Evolutionary conservation across 164 flowering plant species (phyloP), one percentile per base, ranked within the genome.

Genomic region (Umbellularia californica): DNA sequence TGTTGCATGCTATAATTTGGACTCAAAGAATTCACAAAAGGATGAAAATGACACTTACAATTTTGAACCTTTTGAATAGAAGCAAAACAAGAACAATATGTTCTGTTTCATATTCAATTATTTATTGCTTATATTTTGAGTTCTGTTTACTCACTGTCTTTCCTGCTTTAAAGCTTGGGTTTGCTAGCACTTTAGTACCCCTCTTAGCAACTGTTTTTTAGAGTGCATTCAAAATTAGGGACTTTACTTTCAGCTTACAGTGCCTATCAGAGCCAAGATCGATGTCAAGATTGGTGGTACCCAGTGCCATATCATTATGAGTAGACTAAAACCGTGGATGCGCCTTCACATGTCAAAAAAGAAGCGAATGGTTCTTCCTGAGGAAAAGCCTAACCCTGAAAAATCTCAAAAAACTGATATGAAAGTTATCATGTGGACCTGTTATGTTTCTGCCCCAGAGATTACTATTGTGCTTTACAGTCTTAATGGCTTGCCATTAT

Each of bases 231-330:
- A 15, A 15, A 55, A 55, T 19, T 30, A 35, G 20, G 41, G 12
- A 30, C 62, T 80, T 79, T 71, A 1, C 35, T 79, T 87, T 80
- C 93, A 95, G 99, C 87, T 85, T 73, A 73, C 78, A 35, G 80
- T 82, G 50, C 90, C 97, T 72, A 51, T 90, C 70, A 87, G 98
- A 81, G 94, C 93, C 78, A 98, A 94, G 84, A 74, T 90, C 82
- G 99, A 96, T 82, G 77, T 92, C 55, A 92, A 89, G 87, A 88
- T 96, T 72, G 99, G 97, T 51, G 98, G 98, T 62, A 91, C 97
- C 28, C 95, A 83, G 69, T 94, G 90, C 83, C 90, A 92, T 80
- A 74, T 94, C 35, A 80, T 96, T n/a, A 82, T 88, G 80, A 85
- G 86, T 81, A 86, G 94, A 81, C 78, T 96, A 76, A 83, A 81